phyloP scores from a whole-genome alignment of 2,329 filamentous ascomycete genomes.

The Diplodia corticola region DNA sequence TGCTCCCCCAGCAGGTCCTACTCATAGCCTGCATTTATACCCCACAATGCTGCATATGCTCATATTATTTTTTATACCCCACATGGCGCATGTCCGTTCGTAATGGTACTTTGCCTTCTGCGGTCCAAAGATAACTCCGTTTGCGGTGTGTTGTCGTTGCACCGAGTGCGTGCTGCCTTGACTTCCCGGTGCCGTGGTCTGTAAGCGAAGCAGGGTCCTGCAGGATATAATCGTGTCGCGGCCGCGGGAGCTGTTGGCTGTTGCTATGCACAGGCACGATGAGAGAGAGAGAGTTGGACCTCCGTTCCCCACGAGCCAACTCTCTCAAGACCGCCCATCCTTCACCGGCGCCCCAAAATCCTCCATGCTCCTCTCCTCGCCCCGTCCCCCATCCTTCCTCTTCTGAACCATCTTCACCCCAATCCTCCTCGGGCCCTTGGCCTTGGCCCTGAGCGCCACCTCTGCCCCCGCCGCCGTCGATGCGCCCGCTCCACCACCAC shows the following conservation, averaged over 20 bases:
- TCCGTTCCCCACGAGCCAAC: background rate
- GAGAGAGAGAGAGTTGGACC: background rate
- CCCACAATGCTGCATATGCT: background rate
- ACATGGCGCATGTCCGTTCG: background rate
- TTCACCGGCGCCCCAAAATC: slow-evolving; percentile 32
- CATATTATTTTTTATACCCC: background rate
- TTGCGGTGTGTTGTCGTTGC: background rate
- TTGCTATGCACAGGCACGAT: background rate
- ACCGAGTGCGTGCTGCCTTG: background rate
- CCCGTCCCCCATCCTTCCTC: slow-evolving; percentile 24
- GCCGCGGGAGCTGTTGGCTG: background rate
- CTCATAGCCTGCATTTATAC: background rate
- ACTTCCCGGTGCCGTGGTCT: background rate
- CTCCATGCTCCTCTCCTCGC: slow-evolving; percentile 37
- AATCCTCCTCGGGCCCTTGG: slow-evolving; percentile 26
- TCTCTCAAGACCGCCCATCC: background rate
- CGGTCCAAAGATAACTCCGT: background rate
- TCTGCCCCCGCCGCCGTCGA: slow-evolving; percentile 12
- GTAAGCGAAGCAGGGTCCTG: background rate
- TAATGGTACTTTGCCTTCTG: background rate
- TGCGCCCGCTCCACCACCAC: background rate
- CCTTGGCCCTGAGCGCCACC: too few relatives aligned
- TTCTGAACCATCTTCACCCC: slow-evolving; percentile 25
- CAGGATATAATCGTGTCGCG: background rate
- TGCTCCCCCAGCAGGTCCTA: background rate